Percentiles rank a stretch among this genome's conserved stretches.
phyloP scores from a whole-genome alignment of 371 early-diverging fungal genomes.

The Haplosporangium sp. region DNA sequence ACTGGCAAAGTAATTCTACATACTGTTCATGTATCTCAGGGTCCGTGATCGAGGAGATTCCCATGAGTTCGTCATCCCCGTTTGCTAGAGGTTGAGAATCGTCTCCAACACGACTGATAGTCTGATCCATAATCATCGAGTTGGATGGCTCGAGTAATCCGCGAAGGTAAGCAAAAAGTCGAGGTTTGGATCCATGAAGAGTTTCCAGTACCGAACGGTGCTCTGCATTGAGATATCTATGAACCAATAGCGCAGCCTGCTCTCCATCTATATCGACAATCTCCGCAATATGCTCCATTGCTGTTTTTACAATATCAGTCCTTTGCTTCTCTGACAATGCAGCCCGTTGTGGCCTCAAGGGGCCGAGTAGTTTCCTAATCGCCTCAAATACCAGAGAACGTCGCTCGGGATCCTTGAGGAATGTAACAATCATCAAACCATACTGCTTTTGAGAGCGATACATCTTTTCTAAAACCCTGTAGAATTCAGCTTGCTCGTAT shows the following conservation, averaged over 20 bases:
- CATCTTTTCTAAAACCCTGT: constrained; percentile 77
- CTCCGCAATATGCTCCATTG: constrained; percentile 72
- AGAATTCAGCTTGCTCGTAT: constrained; percentile 79
- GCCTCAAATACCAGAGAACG: constrained; percentile 69
- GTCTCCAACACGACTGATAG: background rate
- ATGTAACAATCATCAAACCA: constrained; percentile 75
- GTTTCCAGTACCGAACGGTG: constrained; percentile 70
- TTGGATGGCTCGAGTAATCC: constrained; percentile 73
- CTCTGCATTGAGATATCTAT: constrained; percentile 70
- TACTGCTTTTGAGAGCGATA: constrained; percentile 72
- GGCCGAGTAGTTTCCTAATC: constrained; percentile 65
- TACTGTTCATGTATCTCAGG: constrained; percentile 73
- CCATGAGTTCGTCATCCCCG: constrained; percentile 12
- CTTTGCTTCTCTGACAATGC: constrained; percentile 65
- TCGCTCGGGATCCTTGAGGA: constrained; percentile 74
- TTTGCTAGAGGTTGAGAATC: background rate
- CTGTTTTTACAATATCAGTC: constrained; percentile 67
- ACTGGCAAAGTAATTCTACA: constrained; percentile 76
- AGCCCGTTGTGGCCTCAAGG: constrained; percentile 47
- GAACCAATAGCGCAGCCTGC: constrained; percentile 71
- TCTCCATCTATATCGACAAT: constrained; percentile 79
- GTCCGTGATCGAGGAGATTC: constrained; percentile 39
- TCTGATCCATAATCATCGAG: constrained; percentile 11
- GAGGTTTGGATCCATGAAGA: constrained; percentile 65
- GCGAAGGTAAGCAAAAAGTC: constrained; percentile 72